These are phyloP conservation scores for Cornus controversa DNA, from an alignment of 148 eudicot species.

Conservation along the genomic window DNA sequence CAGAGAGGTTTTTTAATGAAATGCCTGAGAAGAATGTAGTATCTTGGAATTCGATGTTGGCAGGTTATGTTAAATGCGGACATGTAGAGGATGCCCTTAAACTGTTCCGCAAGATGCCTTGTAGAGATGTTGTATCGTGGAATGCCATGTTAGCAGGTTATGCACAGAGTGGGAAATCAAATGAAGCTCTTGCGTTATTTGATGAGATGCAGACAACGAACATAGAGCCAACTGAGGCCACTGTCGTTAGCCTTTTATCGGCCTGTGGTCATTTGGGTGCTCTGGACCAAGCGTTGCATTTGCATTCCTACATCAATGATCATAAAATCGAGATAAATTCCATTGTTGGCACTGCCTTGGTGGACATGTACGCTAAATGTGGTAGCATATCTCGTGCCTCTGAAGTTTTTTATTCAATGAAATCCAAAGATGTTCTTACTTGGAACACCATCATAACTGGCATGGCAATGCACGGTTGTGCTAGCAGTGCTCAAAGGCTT, in stretches of 20 bases:
- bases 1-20: slow-evolving; percentile 30
- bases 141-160: slow-evolving; percentile 37
- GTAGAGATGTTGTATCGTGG: slow-evolving; percentile 36
- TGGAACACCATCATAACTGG: slow-evolving; percentile 34
- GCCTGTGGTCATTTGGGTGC: slow-evolving; percentile 39
- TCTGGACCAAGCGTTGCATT: slow-evolving; percentile 26
- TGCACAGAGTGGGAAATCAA: slow-evolving; percentile 25
- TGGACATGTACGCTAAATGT: slow-evolving; percentile 34
- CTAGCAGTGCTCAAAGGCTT: slow-evolving; percentile 17
- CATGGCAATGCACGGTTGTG: slow-evolving; percentile 33
- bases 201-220: slow-evolving; percentile 26
- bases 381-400: slow-evolving; percentile 27
- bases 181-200: slow-evolving; percentile 33
- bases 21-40: slow-evolving; percentile 37
- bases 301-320: slow-evolving; percentile 19
- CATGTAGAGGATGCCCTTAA: slow-evolving; percentile 21
- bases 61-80: slow-evolving; percentile 29
- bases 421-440: slow-evolving; percentile 26
- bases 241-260: slow-evolving; percentile 28
- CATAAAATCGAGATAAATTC: slow-evolving; percentile 21
- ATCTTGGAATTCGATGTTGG: slow-evolving; percentile 38
- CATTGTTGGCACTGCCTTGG: slow-evolving; percentile 28
- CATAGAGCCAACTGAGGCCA: slow-evolving; percentile 23
- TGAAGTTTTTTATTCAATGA: slow-evolving; percentile 20
- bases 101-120: slow-evolving; percentile 27